These are phyloP conservation scores for Phaeosphaeriaceae sp. DNA, from an alignment of 2,329 filamentous ascomycete genomes.

Conservation along the genomic window DNA sequence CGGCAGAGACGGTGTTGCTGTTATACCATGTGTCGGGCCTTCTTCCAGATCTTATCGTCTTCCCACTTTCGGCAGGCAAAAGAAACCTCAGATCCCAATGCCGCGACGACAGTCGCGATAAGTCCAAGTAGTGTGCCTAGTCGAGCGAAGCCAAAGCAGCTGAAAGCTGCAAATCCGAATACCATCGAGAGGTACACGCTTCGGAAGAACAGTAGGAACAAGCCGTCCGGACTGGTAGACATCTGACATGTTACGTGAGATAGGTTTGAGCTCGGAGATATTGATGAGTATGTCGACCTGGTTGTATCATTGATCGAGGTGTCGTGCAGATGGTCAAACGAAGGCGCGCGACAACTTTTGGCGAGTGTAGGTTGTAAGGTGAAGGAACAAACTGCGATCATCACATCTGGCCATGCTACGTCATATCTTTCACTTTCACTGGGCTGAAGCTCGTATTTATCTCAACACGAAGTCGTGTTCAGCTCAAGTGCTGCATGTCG, in stretches of 20 bases:
- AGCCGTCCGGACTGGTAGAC: slow-evolving; percentile 3
- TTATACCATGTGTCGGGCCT: slow-evolving; percentile 13
- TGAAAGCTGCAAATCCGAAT: slow-evolving; percentile 19
- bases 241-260: background rate
- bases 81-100: slow-evolving; percentile 16
- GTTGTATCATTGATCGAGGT: background rate
- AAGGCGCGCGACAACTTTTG: background rate
- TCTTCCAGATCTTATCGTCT: slow-evolving; percentile 5
- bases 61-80: slow-evolving; percentile 13
- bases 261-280: background rate
- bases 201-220: slow-evolving; percentile 23
- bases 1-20: too few relatives aligned
- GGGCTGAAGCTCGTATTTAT: background rate
- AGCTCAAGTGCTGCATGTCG: background rate
- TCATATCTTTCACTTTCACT: background rate
- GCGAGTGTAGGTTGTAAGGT: background rate
- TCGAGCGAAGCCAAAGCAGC: slow-evolving; percentile 16
- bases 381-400: background rate
- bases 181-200: slow-evolving; percentile 20
- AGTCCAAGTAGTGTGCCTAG: slow-evolving; percentile 15
- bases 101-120: slow-evolving; percentile 16
- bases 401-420: background rate
- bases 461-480: background rate
- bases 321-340: background rate
- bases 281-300: background rate